Evolutionary conservation across 2,329 filamentous ascomycete genomes (phyloP).

Genomic region (Madurella mycetomatis): DNA sequence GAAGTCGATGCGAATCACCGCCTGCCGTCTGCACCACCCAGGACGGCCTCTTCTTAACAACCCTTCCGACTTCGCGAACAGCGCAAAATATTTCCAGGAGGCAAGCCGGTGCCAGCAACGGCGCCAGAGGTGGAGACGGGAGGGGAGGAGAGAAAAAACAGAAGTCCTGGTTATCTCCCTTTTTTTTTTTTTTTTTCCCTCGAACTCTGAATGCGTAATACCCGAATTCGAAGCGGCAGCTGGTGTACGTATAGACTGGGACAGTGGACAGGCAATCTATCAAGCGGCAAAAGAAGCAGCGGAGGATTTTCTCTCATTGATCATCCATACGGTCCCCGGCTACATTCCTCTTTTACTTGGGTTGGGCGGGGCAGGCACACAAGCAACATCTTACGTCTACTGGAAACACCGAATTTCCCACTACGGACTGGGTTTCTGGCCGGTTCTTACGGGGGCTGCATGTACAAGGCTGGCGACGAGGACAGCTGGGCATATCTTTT

Average conservation of each 20-base stretch:
- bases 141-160: neutral
- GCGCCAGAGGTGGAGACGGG: neutral
- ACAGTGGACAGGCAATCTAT: neutral
- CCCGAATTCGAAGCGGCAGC: neutral
- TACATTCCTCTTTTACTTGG: neutral
- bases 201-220: neutral
- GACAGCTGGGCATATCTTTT: no score
- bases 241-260: neutral
- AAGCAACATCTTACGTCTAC: neutral
- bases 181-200: neutral
- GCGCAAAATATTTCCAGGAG: neutral
- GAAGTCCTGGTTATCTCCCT: neutral
- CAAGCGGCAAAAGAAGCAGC: neutral
- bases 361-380: neutral
- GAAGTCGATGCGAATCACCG: slow-evolving; percentile 4
- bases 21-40: neutral
- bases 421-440: no score
- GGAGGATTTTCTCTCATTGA: neutral
- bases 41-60: neutral
- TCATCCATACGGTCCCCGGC: neutral
- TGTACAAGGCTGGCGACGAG: no score
- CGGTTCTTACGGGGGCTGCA: no score
- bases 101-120: neutral
- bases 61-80: no score
- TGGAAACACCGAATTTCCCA: no score